Base-by-base conservation (phyloP, 805 yeast species). In the Spathaspora girioi region DNA sequence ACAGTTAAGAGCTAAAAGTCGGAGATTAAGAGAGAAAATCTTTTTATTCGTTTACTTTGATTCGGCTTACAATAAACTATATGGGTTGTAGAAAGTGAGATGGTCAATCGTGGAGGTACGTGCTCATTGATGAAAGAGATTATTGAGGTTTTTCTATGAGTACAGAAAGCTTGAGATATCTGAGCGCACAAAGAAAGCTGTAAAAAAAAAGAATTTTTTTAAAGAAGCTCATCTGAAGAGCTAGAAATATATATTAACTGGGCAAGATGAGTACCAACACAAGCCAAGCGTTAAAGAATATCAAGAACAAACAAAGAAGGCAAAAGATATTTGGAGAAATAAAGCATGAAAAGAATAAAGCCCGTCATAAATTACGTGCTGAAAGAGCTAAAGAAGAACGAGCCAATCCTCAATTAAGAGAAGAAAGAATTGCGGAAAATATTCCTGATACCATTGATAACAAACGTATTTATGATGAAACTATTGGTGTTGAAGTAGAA, bases 331-430 rank as follows among this genome's bases (percentile, higher is more conserved):
- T 80, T 68, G 86, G 91, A 9, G 81, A 83, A 51, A 63, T 88
- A 48, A 87, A 86, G 68, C 86, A 87, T 63, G 87, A 87, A 54
- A 79, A 82, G 66, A 85, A 86, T 61, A 89, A 88, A 62, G 80
- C 80, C 49, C 82, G 89, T 61, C 97, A 91, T 65, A 83, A 82
- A 63, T 76, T 78, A 65, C 80, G 98, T 57, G 79, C 81, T n/a
- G 82, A 83, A 44, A 80, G 97, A 63, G 94, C 96, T n/a, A 86
- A 86, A 62, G 93, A 86, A 56, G 98, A 94, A 68, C 75, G 86
- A 50, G 82, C 79, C 27, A 87, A 92, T 61, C 97, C 97, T 1
- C 90, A 86, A 57, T 70, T 89, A 52, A 87, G 81, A 64, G 89
- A 83, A 50, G 86, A 91, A 64, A 83, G 99, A 67, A 74, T 93